A percentile compares a stretch with the other conserved stretches of the same genome.
Conservation (phyloP, 306 rosid species). For the Vigna radiata region DNA sequence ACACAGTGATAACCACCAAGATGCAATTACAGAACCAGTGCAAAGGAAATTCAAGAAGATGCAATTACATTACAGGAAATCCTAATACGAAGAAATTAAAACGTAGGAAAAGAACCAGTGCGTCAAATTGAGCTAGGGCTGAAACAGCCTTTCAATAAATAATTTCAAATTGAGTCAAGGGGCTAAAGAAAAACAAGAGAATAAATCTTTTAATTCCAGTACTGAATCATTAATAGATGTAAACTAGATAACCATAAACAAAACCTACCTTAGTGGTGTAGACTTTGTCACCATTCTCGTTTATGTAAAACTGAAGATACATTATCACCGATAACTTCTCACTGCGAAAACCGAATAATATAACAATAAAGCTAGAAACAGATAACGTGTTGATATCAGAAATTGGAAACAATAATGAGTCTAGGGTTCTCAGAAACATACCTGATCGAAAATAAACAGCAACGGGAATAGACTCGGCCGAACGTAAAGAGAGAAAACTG, state of each 20-base stretch:
- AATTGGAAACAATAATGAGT: not conserved
- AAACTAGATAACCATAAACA: not conserved
- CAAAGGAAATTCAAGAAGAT: not conserved
- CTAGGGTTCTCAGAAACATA: not conserved
- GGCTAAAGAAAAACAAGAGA: not conserved
- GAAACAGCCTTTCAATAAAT: not conserved
- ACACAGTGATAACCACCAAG: not conserved
- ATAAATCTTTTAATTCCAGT: not conserved
- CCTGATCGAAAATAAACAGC: not conserved
- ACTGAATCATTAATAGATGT: not conserved
- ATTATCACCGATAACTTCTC: constrained; percentile 45
- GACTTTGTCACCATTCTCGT: constrained; percentile 83
- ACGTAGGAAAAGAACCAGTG: not conserved
- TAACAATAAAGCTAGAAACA: not conserved
- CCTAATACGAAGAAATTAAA: not conserved
- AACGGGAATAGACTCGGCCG: not conserved
- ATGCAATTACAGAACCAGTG: no score
- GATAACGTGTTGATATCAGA: not conserved
- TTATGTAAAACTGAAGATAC: constrained; percentile 89
- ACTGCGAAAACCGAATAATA: constrained; percentile 23
- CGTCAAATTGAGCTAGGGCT: not conserved
- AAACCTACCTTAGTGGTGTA: constrained; percentile 75
- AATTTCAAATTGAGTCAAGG: not conserved
- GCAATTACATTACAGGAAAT: not conserved
- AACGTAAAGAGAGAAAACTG: no score